A percentile compares a stretch with the other conserved stretches of the same genome.
Evolutionary conservation across 2,329 filamentous ascomycete species (phyloP).

Genomic region (Trichoderma sp.): DNA sequence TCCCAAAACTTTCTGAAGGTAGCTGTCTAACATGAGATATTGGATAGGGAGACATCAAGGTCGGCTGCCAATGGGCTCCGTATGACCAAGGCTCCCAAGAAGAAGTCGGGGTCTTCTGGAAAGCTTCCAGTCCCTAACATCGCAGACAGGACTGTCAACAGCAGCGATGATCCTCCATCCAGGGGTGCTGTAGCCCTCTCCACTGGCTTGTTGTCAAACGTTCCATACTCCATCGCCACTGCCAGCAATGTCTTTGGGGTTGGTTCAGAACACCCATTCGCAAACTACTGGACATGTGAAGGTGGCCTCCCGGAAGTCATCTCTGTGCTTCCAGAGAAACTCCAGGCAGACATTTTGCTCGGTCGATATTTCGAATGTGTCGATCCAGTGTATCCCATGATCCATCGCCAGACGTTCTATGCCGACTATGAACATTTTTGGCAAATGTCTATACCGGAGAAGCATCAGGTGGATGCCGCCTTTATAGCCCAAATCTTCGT

Average conservation of each 20-base stretch:
- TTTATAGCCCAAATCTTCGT: slow-evolving; percentile 74
- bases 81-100: slow-evolving; percentile 60
- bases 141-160: slow-evolving; percentile 54
- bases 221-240: slow-evolving; percentile 69
- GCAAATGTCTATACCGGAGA: slow-evolving; percentile 60
- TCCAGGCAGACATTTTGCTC: slow-evolving; percentile 72
- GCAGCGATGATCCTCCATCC: slow-evolving; percentile 47
- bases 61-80: slow-evolving; percentile 55
- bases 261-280: slow-evolving; percentile 75
- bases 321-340: slow-evolving; percentile 71
- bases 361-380: slow-evolving; percentile 68
- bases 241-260: slow-evolving; percentile 81
- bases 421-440: slow-evolving; percentile 79
- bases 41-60: slow-evolving; percentile 57
- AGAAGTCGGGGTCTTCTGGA: slow-evolving; percentile 46
- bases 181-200: slow-evolving; percentile 57
- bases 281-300: slow-evolving; percentile 82
- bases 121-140: slow-evolving; percentile 54
- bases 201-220: slow-evolving; percentile 67
- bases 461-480: slow-evolving; percentile 63
- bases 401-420: slow-evolving; percentile 74
- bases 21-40: slow-evolving; percentile 6
- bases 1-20: slow-evolving; percentile 13
- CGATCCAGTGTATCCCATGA: slow-evolving; percentile 79
- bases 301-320: slow-evolving; percentile 76